Percentiles rank a stretch among this genome's conserved stretches.
These are phyloP conservation scores for Physaria fendleri DNA, from an alignment of 345 rosid species.

Conservation along the genomic window DNA sequence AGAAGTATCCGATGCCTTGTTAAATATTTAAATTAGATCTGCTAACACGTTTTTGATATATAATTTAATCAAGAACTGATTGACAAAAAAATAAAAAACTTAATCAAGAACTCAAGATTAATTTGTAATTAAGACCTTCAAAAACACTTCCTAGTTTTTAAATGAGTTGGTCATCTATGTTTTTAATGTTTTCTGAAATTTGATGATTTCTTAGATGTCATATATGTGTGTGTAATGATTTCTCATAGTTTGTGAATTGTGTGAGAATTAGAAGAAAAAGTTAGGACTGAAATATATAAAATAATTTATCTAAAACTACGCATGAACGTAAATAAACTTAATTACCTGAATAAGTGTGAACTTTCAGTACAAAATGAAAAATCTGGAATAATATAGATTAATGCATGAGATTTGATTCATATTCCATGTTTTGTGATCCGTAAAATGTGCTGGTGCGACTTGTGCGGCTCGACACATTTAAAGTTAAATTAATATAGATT, in stretches of 20 bases:
- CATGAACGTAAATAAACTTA: background rate
- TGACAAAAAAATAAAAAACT: too few species aligned
- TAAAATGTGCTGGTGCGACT: slow-evolving; percentile 18
- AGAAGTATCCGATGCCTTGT: background rate
- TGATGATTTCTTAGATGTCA: background rate
- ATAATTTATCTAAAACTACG: background rate
- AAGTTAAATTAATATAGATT: slow-evolving; percentile 1
- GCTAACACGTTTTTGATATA: background rate
- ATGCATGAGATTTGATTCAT: slow-evolving; percentile 6
- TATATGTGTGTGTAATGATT: background rate
- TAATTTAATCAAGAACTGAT: background rate
- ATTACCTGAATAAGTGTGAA: background rate
- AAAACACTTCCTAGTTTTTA: background rate
- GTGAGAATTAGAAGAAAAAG: background rate
- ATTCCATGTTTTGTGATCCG: slow-evolving; percentile 7
- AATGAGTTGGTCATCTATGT: background rate
- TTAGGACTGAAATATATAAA: background rate
- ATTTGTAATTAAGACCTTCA: background rate
- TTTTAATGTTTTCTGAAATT: background rate
- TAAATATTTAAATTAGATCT: slow-evolving; percentile 12
- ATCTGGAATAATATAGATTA: background rate
- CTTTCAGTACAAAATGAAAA: background rate
- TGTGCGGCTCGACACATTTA: slow-evolving; percentile 10
- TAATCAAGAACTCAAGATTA: background rate
- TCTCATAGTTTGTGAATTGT: background rate